Evolutionary conservation across 1,284 basidiomycete species (phyloP).

Genomic region (Leucoagaricus sp.): DNA sequence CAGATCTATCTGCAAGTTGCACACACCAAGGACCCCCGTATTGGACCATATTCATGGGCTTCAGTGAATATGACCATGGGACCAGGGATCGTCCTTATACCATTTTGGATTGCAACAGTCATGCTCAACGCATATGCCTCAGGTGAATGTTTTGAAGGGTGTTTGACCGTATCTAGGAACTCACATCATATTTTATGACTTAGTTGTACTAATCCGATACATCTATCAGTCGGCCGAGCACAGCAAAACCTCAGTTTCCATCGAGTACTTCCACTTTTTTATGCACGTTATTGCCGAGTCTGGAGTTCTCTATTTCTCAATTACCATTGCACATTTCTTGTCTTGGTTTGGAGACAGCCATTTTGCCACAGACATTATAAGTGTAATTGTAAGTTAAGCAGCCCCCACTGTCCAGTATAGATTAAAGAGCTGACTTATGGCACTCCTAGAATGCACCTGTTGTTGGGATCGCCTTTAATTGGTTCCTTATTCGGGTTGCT

Average conservation of each 20-base stretch:
- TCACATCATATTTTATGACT: background rate
- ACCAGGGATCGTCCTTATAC: constrained; percentile 10
- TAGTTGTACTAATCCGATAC: background rate
- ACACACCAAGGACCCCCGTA: background rate
- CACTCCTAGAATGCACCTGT: constrained; percentile 11
- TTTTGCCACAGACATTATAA: constrained; percentile 4
- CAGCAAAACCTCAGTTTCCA: background rate
- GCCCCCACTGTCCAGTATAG: background rate
- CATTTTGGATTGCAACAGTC: constrained; percentile 10
- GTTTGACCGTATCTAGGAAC: background rate
- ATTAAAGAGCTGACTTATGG: background rate
- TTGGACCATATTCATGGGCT: constrained; percentile 4
- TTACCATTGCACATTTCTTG: constrained; percentile 9
- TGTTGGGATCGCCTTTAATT: constrained; percentile 16
- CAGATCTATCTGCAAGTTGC: constrained; percentile 10
- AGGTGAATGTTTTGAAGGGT: background rate
- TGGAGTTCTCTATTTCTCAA: constrained; percentile 6
- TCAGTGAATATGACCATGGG: constrained; percentile 12
- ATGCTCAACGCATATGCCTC: constrained; percentile 12
- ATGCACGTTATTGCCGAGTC: constrained; percentile 7
- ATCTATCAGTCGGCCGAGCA: background rate
- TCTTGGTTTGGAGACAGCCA: constrained; percentile 3
- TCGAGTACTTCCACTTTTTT: background rate
- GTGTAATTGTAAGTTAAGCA: background rate
- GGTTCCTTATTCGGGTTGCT: constrained; percentile 15